phyloP scores from a whole-genome alignment of 371 early-diverging fungal species.

The Synchytrium microbalum region DNA sequence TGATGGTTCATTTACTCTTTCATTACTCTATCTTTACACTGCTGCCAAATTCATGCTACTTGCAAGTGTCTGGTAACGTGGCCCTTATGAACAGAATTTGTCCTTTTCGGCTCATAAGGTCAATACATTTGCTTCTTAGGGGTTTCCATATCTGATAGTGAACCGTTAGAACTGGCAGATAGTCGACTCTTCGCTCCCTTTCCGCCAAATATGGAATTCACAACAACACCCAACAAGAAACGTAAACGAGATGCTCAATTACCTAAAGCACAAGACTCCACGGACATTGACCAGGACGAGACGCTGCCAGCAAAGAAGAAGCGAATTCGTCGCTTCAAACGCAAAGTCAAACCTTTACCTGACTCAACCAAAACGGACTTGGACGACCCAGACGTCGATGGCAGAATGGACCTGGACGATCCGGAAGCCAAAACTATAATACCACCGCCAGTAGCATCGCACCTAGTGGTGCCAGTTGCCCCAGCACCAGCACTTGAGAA shows the following conservation, averaged over 20 bases:
- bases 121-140: background rate
- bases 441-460: background rate
- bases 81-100: background rate
- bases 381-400: too few species aligned
- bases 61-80: conserved; percentile 26
- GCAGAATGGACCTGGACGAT: too few species aligned
- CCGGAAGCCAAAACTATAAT: background rate
- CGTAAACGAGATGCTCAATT: background rate
- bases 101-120: background rate
- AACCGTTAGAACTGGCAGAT: too few species aligned
- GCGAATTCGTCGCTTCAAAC: background rate
- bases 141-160: too few species aligned
- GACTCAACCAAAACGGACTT: background rate
- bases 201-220: too few species aligned
- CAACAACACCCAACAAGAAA: background rate
- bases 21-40: conserved; percentile 19
- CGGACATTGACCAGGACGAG: background rate
- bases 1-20: conserved; percentile 26
- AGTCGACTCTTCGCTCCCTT: background rate
- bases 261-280: background rate
- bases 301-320: background rate
- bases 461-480: background rate
- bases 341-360: background rate
- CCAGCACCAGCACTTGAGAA: conserved; percentile 5
- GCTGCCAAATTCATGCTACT: conserved; percentile 17